A percentile compares a stretch with the other conserved stretches of the same genome.
Evolutionary conservation across 352 stramenopile genomes (phyloP).

Genomic region (Phytophthora cajani): DNA sequence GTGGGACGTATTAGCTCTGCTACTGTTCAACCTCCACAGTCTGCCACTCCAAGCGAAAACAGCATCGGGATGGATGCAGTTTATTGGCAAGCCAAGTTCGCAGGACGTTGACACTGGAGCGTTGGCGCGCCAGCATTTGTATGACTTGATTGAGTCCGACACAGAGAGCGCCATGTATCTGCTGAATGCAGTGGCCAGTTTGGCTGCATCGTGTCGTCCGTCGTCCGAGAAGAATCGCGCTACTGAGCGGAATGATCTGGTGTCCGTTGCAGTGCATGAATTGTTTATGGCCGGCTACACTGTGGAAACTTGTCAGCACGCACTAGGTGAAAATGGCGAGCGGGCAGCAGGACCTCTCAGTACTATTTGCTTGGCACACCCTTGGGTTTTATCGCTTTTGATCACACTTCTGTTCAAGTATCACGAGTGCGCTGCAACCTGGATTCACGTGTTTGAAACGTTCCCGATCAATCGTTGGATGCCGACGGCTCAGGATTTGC

Average conservation of each 20-base stretch:
- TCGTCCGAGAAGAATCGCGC: not conserved
- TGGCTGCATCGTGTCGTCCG: constrained; percentile 45
- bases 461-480: constrained; percentile 89
- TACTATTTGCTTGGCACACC: constrained; percentile 67
- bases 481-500: constrained; percentile 66
- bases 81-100: constrained; percentile 56
- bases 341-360: constrained; percentile 59
- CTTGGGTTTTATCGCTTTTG: constrained; percentile 67
- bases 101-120: constrained; percentile 36
- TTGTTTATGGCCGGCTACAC: constrained; percentile 72
- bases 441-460: constrained; percentile 86
- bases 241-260: constrained; percentile 49
- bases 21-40: constrained; percentile 78
- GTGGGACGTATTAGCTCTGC: constrained; percentile 81
- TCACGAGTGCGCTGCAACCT: constrained; percentile 79
- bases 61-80: constrained; percentile 65
- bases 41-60: constrained; percentile 69
- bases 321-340: constrained; percentile 58
- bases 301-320: constrained; percentile 49
- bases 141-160: constrained; percentile 66
- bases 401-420: constrained; percentile 78
- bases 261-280: constrained; percentile 68
- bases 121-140: constrained; percentile 55
- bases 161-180: constrained; percentile 74
- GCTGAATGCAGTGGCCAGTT: constrained; percentile 71